Base-by-base conservation (phyloP, 192 early-diverging fungal species). In the Linnemannia schmuckeri region DNA sequence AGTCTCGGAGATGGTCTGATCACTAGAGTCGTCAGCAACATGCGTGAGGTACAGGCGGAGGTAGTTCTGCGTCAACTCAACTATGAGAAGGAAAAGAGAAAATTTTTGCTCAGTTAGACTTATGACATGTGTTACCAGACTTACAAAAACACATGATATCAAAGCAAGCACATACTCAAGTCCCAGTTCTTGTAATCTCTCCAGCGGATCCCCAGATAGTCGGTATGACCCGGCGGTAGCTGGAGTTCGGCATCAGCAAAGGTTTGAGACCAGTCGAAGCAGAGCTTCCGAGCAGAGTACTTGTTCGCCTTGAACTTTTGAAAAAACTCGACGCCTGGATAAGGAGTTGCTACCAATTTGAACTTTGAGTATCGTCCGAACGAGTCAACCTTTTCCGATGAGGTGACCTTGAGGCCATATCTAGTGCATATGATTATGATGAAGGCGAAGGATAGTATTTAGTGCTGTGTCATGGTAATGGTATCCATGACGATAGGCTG, bases 251-350 rank as follows among this genome's bases (percentile, higher is more conserved):
- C 87, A 81, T 88, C 87, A 24, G 87, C 87, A 79, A 88, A 88
- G 74, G 74, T 84, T 37, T 88, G 87, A 4, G 87, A 80, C 87
- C 87, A 88, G 42, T 88, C 87, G 33, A 88, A 88, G 18, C 87
- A 78, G 4, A 88, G 69, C 27, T 80, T 82, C n/a, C 87, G 70
- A 9, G 81, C 87, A 4, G 78, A 88, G 66, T 88, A 88, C 54
- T 84, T 84, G 76, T 88, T 88, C 4, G 81, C 87, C 57, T 88
- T 88, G 61, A 88, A 88, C 79, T 82, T 84, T 82, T 81, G 87
- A 44, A 83, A 88, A 49, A 88, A 88, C 81, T 88, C 87, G 30
- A 88, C 87, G 7, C 87, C 87, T 1, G 87, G 87, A 70, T 83
- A 88, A 4, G 87, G 87, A 13, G 82, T 88, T n/a, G 87, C 87